Evolutionary conservation across 257 asterid species (phyloP).

Genomic region (Solanum pinnatisectum): DNA sequence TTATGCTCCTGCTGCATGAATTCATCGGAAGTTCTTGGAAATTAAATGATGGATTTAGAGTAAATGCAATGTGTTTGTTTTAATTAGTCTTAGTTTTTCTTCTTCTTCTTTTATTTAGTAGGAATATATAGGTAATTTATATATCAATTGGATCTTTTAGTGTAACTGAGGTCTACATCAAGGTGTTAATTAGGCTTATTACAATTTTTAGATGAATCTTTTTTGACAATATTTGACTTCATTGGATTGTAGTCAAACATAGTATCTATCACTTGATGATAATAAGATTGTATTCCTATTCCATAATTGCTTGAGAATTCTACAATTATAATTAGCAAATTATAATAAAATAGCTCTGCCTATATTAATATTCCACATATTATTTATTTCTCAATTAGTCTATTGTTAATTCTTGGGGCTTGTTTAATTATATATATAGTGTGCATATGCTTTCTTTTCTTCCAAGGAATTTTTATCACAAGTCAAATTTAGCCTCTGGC

Average conservation of each 20-base stretch:
- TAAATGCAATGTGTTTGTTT: background rate
- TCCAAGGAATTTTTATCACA: no score
- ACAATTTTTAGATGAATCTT: no score
- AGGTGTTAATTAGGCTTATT: background rate
- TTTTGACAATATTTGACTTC: background rate
- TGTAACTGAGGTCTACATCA: no score
- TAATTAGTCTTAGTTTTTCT: background rate
- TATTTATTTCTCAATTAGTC: no score
- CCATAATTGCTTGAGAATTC: background rate
- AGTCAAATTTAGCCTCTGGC: no score
- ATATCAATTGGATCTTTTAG: background rate
- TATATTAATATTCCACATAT: no score
- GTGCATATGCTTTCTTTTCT: no score
- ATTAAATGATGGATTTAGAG: background rate
- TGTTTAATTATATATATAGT: no score
- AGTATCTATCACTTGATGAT: no score
- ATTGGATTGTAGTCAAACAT: background rate
- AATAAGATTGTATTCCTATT: background rate
- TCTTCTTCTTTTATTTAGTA: background rate
- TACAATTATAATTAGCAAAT: background rate
- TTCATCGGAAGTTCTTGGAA: background rate
- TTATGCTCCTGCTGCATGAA: background rate
- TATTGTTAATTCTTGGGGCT: no score
- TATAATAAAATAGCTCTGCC: no score
- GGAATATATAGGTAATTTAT: background rate